A percentile compares a stretch with the other conserved stretches of the same genome.
phyloP scores from a whole-genome alignment of 1,284 basidiomycete genomes.

The Heterobasidion irregulare region DNA sequence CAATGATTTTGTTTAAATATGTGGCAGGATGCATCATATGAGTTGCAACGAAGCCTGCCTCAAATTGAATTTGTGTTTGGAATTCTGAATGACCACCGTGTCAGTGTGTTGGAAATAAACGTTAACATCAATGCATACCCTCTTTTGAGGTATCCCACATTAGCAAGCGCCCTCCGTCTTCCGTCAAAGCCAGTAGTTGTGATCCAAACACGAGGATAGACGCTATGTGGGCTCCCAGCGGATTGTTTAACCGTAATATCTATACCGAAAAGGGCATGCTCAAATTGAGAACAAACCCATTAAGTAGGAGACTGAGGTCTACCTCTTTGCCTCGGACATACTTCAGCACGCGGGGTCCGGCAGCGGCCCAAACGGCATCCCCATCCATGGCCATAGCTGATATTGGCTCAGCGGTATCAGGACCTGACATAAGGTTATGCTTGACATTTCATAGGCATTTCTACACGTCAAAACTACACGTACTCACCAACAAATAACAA shows the following conservation, averaged over 20 bases:
- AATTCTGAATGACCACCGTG: slow-evolving; percentile 31
- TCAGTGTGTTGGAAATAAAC: neutral
- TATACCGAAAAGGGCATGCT: slow-evolving; percentile 15
- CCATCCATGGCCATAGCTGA: slow-evolving; percentile 76
- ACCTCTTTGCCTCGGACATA: slow-evolving; percentile 88
- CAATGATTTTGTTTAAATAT: slow-evolving; percentile 93
- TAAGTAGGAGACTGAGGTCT: slow-evolving; percentile 10
- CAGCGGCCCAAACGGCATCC: slow-evolving; percentile 79
- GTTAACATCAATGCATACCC: slow-evolving; percentile 30
- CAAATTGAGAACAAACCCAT: slow-evolving; percentile 5
- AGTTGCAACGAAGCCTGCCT: slow-evolving; percentile 76
- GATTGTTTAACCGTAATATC: slow-evolving; percentile 51
- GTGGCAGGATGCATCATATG: slow-evolving; percentile 89
- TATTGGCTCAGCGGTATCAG: slow-evolving; percentile 70
- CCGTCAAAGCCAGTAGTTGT: slow-evolving; percentile 71
- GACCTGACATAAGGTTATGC: slow-evolving; percentile 41
- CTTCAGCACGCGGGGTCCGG: slow-evolving; percentile 66
- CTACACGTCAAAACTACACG: slow-evolving; percentile 1
- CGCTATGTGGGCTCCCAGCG: slow-evolving; percentile 48
- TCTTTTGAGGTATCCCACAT: slow-evolving; percentile 69
- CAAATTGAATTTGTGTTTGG: slow-evolving; percentile 63
- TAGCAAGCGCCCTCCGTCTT: slow-evolving; percentile 75
- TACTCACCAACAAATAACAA: slow-evolving; percentile 87
- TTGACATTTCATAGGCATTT: slow-evolving; percentile 4
- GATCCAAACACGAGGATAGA: slow-evolving; percentile 74